Conservation (phyloP, 768 basidiomycete genomes). For the Cyclocybe cylindracea region DNA sequence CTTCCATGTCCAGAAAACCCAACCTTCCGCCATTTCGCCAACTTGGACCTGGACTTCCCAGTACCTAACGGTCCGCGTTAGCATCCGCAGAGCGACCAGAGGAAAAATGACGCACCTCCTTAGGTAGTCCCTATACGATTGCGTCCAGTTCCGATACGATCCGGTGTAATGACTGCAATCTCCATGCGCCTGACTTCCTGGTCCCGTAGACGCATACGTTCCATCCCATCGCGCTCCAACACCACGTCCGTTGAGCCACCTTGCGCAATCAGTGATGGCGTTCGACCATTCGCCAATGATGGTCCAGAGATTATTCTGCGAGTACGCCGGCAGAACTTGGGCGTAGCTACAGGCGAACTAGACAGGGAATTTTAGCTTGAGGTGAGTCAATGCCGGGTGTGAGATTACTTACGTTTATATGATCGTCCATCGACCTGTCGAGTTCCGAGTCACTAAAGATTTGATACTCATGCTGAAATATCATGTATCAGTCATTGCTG, state of each 20-base stretch:
- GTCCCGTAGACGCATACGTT: slow-evolving; percentile 37
- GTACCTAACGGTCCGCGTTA: slow-evolving; percentile 42
- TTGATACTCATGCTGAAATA: slow-evolving; percentile 68
- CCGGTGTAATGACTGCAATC: slow-evolving; percentile 68
- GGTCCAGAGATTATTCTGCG: slow-evolving; percentile 65
- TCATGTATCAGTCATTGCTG: background rate
- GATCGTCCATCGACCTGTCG: slow-evolving; percentile 51
- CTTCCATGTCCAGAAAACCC: slow-evolving; percentile 84
- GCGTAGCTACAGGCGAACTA: slow-evolving; percentile 59
- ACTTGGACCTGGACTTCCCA: slow-evolving; percentile 81
- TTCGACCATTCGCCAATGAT: slow-evolving; percentile 82
- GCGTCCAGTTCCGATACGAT: slow-evolving; percentile 53
- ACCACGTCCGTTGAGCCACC: slow-evolving; percentile 79
- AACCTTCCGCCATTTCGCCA: slow-evolving; percentile 71
- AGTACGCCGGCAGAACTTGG: slow-evolving; percentile 44
- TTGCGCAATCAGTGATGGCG: slow-evolving; percentile 72
- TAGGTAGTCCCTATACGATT: slow-evolving; percentile 62
- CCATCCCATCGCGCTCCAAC: slow-evolving; percentile 73
- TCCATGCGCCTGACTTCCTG: slow-evolving; percentile 51
- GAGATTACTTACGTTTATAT: slow-evolving; percentile 47
- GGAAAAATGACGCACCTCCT: slow-evolving; percentile 47
- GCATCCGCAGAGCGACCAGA: background rate
- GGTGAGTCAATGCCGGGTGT: background rate
- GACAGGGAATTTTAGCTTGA: background rate
- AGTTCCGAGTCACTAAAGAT: slow-evolving; percentile 66